A percentile compares a stretch with the other conserved stretches of the same genome.
Evolutionary conservation across 495 filamentous ascomycete species (phyloP).

Genomic region (Trichocladium antarcticum): DNA sequence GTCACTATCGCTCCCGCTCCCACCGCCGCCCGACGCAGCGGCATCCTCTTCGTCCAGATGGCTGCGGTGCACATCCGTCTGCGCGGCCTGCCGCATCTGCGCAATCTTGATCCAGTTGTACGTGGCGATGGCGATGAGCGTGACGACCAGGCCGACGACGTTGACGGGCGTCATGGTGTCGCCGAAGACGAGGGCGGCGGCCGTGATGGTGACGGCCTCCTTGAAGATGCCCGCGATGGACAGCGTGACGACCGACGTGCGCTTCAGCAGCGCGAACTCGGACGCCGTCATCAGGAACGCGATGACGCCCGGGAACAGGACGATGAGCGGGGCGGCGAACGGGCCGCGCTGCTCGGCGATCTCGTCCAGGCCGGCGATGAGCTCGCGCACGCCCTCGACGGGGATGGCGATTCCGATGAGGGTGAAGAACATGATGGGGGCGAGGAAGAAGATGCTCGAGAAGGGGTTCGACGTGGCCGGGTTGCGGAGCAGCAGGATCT

Average conservation of each 20-base stretch:
- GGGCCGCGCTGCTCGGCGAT: slow-evolving; percentile 58
- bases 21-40: not conserved
- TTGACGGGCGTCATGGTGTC: slow-evolving; percentile 87
- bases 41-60: slow-evolving; percentile 10
- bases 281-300: slow-evolving; percentile 95
- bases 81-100: slow-evolving; percentile 72
- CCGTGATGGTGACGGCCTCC: slow-evolving; percentile 91
- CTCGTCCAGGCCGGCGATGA: slow-evolving; percentile 49
- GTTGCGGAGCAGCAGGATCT: slow-evolving; percentile 88
- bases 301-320: slow-evolving; percentile 82
- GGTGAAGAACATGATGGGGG: slow-evolving; percentile 87
- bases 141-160: slow-evolving; percentile 74
- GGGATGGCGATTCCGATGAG: slow-evolving; percentile 72
- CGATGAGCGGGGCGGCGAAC: slow-evolving; percentile 44
- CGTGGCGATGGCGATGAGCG: slow-evolving; percentile 68
- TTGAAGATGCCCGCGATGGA: slow-evolving; percentile 98
- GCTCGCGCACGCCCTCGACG: slow-evolving; percentile 63
- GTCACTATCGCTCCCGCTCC: slow-evolving; percentile 15
- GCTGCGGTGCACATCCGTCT: slow-evolving; percentile 31
- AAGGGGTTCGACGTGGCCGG: slow-evolving; percentile 96
- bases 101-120: slow-evolving; percentile 94
- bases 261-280: slow-evolving; percentile 90
- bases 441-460: slow-evolving; percentile 91
- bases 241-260: slow-evolving; percentile 90
- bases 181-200: slow-evolving; percentile 78